phyloP scores from a whole-genome alignment of 2,329 filamentous ascomycete genomes.

The Penicillium sp. region DNA sequence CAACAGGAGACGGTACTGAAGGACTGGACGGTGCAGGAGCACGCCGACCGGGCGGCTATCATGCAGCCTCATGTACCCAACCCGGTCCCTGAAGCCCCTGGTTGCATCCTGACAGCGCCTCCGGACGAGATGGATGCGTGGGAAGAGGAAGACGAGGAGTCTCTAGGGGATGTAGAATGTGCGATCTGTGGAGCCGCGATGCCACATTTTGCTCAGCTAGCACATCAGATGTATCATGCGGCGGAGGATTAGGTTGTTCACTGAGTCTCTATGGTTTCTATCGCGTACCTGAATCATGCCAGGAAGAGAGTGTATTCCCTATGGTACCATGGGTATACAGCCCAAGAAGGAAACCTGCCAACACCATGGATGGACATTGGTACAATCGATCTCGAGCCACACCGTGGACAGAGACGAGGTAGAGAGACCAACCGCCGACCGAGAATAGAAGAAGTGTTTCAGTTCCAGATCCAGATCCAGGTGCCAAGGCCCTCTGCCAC shows the following conservation, averaged over 20 bases:
- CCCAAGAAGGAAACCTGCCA: too few species aligned
- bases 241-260: conserved; percentile 8
- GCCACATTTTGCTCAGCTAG: conserved; percentile 50
- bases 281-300: too few species aligned
- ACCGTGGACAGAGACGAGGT: too few species aligned
- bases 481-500: not conserved
- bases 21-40: conserved; percentile 58
- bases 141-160: conserved; percentile 25
- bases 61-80: conserved; percentile 3
- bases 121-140: conserved; percentile 3
- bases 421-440: not conserved
- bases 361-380: too few species aligned
- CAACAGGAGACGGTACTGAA: conserved; percentile 67
- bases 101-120: not conserved
- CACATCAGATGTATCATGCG: conserved; percentile 50
- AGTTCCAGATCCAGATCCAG: not conserved
- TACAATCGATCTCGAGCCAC: too few species aligned
- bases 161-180: conserved; percentile 37
- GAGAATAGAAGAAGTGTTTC: not conserved
- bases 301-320: too few species aligned
- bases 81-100: not conserved
- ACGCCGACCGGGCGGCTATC: not conserved
- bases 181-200: conserved; percentile 45
- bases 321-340: too few species aligned
- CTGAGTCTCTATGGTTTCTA: too few species aligned